Evolutionary conservation across 139 green algal species (phyloP), one percentile per base, ranked within the genome.

Genomic region (Chlamydomonas incerta): DNA sequence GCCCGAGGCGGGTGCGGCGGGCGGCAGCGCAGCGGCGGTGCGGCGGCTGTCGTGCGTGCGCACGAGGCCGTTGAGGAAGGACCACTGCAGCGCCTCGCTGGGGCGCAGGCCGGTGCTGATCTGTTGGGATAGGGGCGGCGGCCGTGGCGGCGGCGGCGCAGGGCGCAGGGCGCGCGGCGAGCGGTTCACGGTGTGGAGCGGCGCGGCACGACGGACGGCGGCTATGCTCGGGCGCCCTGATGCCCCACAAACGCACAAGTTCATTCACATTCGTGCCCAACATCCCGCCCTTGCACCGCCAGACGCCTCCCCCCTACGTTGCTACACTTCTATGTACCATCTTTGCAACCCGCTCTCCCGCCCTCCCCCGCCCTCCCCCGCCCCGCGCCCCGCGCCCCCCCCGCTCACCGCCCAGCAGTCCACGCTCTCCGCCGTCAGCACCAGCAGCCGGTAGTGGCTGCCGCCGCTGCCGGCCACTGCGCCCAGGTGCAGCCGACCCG

Each of bases 341-440:
- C n/a, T n/a, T n/a, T n/a, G 41, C 8, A 50, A 50, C 41, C 41
- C 5, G 6, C 5, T 5, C 55, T 20, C 17, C 55, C 55, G 17
- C 55, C 57, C 21, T 6, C 63, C 58, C 35, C 18, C 67, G 23
- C 37, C 33, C 21, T 8, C 15, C n/a, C 23, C 58, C n/a, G n/a
- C n/a, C 20, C 20, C 13, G 23, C 35, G 15, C 58, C 3, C 46
- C 26, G 72, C 35, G n/a, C 17, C 63, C 62, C 15, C 58, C 34
- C 26, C 31, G 28, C 83, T 34, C 74, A 92, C 88, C 88, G 83
- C 65, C 88, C 88, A 92, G 63, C 84, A 86, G 46, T 92, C 88
- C n/a, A 92, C 55, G 11, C 65, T 57, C 9, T 74, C 68, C 5
- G 60, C 80, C 29, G 85, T 90, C 74, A 92, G 68, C 58, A 90